Evolutionary conservation across 495 filamentous ascomycete species (phyloP).

Genomic region (Penicillium malachiteum): DNA sequence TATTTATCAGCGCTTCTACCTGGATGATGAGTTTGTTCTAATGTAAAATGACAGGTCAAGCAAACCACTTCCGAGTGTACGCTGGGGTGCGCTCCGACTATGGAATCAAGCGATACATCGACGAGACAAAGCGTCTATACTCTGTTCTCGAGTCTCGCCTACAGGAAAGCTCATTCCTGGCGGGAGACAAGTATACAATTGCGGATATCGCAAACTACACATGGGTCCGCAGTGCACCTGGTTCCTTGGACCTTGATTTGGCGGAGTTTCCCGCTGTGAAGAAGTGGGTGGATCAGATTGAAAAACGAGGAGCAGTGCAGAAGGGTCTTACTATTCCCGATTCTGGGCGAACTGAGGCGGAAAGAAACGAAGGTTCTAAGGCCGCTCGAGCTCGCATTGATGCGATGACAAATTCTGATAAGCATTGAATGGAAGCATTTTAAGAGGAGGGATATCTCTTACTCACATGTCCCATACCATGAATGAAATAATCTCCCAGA

Average conservation of each 20-base stretch:
- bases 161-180: slow-evolving; percentile 41
- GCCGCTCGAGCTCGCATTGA: slow-evolving; percentile 31
- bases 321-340: slow-evolving; percentile 29
- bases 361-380: slow-evolving; percentile 13
- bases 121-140: slow-evolving; percentile 40
- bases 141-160: slow-evolving; percentile 44
- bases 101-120: slow-evolving; percentile 39
- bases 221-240: slow-evolving; percentile 31
- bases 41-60: slow-evolving; percentile 33
- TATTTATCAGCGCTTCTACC: background rate
- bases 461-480: no score
- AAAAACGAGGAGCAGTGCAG: slow-evolving; percentile 29
- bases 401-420: slow-evolving; percentile 28
- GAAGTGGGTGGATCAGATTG: slow-evolving; percentile 33
- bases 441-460: no score
- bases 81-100: slow-evolving; percentile 38
- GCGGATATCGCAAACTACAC: slow-evolving; percentile 42
- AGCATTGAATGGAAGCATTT: slow-evolving; percentile 14
- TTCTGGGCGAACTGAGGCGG: slow-evolving; percentile 13
- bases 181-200: slow-evolving; percentile 41
- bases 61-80: slow-evolving; percentile 43
- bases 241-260: slow-evolving; percentile 30
- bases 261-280: slow-evolving; percentile 37
- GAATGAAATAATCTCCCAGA: no score
- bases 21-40: background rate